A percentile compares a stretch with the other conserved stretches of the same genome.
phyloP scores from a whole-genome alignment of 306 rosid species.

The Crataegus laevigata region DNA sequence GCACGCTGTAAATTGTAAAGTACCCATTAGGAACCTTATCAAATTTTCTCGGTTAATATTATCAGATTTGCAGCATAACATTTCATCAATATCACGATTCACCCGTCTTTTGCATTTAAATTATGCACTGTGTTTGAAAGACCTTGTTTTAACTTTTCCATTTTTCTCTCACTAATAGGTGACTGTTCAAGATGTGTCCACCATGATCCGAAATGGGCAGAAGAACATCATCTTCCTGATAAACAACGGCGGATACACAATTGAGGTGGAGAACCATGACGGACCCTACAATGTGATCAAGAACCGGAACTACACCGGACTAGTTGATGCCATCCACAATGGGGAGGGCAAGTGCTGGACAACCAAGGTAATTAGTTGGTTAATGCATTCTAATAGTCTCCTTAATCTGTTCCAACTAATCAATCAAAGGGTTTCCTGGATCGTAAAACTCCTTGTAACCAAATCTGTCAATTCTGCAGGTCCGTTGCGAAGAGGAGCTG shows the following conservation, averaged over 20 bases:
- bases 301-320: constrained; percentile 79
- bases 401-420: not conserved
- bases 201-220: constrained; percentile 64
- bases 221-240: constrained; percentile 69
- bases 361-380: constrained; percentile 40
- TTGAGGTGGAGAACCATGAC: constrained; percentile 79
- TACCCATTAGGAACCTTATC: not conserved
- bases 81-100: not conserved
- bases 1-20: not conserved
- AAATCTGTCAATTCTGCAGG: constrained; percentile 28
- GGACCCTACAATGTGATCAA: constrained; percentile 92
- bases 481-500: constrained; percentile 62
- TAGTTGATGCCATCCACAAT: constrained; percentile 74
- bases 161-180: constrained; percentile 28
- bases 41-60: not conserved
- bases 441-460: not conserved
- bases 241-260: constrained; percentile 86
- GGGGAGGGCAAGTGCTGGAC: constrained; percentile 94
- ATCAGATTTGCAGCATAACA: not conserved
- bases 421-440: not conserved
- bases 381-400: not conserved
- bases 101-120: not conserved
- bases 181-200: constrained; percentile 73
- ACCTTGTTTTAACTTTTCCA: not conserved
- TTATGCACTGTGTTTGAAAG: not conserved